Evolutionary conservation across 2,329 filamentous ascomycete species (phyloP).

Genomic region (Exophiala xenobiotica): DNA sequence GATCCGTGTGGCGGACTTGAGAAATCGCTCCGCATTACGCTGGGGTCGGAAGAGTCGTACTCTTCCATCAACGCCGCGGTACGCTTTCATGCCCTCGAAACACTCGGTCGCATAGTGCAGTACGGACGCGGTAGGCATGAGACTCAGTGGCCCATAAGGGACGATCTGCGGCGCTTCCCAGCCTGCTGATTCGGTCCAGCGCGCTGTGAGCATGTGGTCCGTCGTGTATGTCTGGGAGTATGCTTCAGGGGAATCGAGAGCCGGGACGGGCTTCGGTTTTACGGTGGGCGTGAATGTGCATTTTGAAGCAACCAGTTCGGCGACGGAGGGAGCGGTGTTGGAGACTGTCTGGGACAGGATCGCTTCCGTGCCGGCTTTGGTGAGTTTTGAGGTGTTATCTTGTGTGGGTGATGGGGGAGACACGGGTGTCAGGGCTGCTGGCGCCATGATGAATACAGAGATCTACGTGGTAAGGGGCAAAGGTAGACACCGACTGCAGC

Average conservation of each 20-base stretch:
- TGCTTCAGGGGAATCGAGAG: constrained; percentile 42
- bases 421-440: constrained; percentile 21
- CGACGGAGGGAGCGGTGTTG: constrained; percentile 9
- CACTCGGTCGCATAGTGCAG: constrained; percentile 90
- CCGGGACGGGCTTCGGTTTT: constrained; percentile 38
- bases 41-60: constrained; percentile 76
- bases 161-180: constrained; percentile 73
- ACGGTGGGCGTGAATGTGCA: constrained; percentile 41
- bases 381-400: constrained; percentile 27
- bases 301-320: constrained; percentile 42
- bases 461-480: background rate
- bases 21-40: constrained; percentile 67
- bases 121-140: constrained; percentile 77
- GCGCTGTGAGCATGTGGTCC: constrained; percentile 82
- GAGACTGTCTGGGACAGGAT: constrained; percentile 25
- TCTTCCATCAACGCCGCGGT: constrained; percentile 66
- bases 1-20: constrained; percentile 59
- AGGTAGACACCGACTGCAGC: background rate
- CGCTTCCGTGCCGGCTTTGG: constrained; percentile 26
- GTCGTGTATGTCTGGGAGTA: constrained; percentile 54
- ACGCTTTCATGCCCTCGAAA: constrained; percentile 81
- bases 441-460: constrained; percentile 19
- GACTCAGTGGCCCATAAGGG: constrained; percentile 72
- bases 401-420: constrained; percentile 23
- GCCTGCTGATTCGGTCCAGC: constrained; percentile 64